These are phyloP conservation scores for Scutellospora calospora DNA, from an alignment of 371 early-diverging fungal genomes.

Conservation along the genomic window DNA sequence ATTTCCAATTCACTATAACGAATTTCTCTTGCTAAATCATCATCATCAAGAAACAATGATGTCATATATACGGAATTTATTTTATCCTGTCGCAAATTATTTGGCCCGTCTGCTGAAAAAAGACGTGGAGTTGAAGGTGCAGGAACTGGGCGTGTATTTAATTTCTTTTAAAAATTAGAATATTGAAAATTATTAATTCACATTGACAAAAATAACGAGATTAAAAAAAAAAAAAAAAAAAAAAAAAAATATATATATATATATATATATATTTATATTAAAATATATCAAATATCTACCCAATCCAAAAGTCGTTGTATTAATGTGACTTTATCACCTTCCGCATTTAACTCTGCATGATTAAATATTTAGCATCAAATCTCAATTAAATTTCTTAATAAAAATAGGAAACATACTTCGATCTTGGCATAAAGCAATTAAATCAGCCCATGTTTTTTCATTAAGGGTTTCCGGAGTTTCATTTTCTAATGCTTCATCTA, in stretches of 20 bases:
- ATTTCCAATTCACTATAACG: conserved; percentile 64
- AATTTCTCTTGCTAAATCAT: conserved; percentile 54
- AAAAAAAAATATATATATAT: neutral
- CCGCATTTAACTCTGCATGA: conserved; percentile 63
- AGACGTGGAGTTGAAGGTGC: conserved; percentile 76
- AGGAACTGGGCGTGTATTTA: conserved; percentile 69
- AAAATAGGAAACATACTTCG: conserved; percentile 62
- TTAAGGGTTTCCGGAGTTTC: conserved; percentile 62
- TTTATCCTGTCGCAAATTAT: conserved; percentile 49
- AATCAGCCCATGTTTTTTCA: conserved; percentile 70
- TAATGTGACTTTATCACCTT: conserved; percentile 69
- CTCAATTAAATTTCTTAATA: neutral
- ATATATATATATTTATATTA: neutral
- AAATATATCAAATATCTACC: conserved; percentile 53
- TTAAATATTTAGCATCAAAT: neutral
- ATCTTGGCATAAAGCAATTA: conserved; percentile 78
- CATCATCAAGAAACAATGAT: conserved; percentile 60
- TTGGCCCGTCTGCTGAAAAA: conserved; percentile 56
- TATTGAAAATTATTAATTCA: neutral
- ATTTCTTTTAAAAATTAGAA: conserved; percentile 59
- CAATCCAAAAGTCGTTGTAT: conserved; percentile 70
- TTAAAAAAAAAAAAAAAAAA: neutral
- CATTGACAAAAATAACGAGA: neutral
- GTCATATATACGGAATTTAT: conserved; percentile 63
- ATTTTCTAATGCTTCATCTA: conserved; percentile 63